Percentiles rank a stretch among this genome's conserved stretches.
Conservation (phyloP, 257 asterid species). For the Gentiana macrophylla region DNA sequence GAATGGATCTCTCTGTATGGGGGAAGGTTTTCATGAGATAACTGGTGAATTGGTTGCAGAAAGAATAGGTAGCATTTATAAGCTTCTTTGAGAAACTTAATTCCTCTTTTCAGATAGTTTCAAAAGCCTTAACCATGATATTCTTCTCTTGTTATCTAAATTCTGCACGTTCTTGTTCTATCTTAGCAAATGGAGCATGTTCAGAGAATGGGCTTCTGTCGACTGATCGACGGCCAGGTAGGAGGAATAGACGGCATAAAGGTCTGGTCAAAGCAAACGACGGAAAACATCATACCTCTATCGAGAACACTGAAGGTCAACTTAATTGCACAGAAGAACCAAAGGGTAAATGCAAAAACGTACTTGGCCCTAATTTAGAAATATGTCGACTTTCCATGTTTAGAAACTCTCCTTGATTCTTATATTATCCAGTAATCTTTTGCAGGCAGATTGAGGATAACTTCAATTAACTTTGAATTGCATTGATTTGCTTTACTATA, state of each 20-base stretch:
- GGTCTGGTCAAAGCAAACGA: slow-evolving; percentile 33
- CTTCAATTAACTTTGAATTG: no score
- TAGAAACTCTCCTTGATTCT: no score
- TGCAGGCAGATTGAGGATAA: no score
- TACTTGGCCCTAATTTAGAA: no score
- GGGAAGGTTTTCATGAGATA: slow-evolving; percentile 26
- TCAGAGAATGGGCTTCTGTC: slow-evolving; percentile 34
- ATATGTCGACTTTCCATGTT: no score
- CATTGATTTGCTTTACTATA: no score
- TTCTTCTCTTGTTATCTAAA: background rate
- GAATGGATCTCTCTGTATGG: slow-evolving; percentile 25
- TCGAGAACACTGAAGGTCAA: slow-evolving; percentile 31
- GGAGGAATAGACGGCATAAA: slow-evolving; percentile 59
- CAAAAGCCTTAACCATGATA: background rate
- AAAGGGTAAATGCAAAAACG: no score
- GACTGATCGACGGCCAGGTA: slow-evolving; percentile 53
- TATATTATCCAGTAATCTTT: no score
- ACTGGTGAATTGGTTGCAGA: slow-evolving; percentile 25
- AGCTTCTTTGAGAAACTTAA: background rate
- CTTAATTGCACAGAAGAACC: no score
- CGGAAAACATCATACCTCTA: slow-evolving; percentile 29
- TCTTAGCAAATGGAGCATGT: slow-evolving; percentile 36
- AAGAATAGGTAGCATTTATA: slow-evolving; percentile 28
- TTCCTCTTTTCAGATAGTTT: slow-evolving; percentile 1
- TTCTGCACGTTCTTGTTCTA: slow-evolving; percentile 16